Base-by-base conservation (phyloP, 192 early-diverging fungal genomes). In the Coemansia erecta region DNA sequence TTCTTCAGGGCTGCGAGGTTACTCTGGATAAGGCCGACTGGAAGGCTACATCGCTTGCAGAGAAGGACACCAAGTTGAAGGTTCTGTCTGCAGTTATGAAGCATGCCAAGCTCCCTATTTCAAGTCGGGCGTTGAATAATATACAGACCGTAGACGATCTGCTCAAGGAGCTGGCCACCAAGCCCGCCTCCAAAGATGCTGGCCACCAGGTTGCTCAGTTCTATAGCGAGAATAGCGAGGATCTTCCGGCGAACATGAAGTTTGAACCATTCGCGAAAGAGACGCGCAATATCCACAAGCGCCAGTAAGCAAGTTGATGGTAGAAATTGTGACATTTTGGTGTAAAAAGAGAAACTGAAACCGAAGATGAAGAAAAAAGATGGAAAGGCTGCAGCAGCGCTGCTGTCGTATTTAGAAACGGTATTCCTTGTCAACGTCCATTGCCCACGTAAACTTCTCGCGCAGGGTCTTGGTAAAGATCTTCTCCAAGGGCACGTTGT, bases 371-470 rank as follows among this genome's bases (percentile, higher is more conserved):
- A 48, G 11, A 43, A 48, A 23, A 48, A 23, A 48, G 44, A 19
- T 45, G 15, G n/a, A 45, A 42, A 26, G 31, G 17, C 15, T 41
- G n/a, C 44, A 46, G 44, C n/a, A 46, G 44, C n/a, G 17, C 17
- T 37, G 35, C 10, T 18, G 41, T 12, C 33, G 22, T n/a, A 15
- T 2, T 53, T 61, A 80, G 24, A 82, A 81, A 48, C 80, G 82
- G 89, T 89, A 92, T 42, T 84, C 64, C 12, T 60, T 62, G 73
- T 87, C 86, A 9, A 87, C 84, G 2, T 81, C 88, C 66, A 91
- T 77, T 17, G 97, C 95, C 97, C 97, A 99, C 61, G 90, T 88
- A 73, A 99, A 99, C 83, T 99, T 99, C 18, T 94, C 92, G 17
- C 91, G 82, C 67, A 98, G 72, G 3, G 89, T 90, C 72, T 88